Base-by-base conservation (phyloP, 1,284 basidiomycete genomes). In the Sporisorium iseilematis-ciliati region DNA sequence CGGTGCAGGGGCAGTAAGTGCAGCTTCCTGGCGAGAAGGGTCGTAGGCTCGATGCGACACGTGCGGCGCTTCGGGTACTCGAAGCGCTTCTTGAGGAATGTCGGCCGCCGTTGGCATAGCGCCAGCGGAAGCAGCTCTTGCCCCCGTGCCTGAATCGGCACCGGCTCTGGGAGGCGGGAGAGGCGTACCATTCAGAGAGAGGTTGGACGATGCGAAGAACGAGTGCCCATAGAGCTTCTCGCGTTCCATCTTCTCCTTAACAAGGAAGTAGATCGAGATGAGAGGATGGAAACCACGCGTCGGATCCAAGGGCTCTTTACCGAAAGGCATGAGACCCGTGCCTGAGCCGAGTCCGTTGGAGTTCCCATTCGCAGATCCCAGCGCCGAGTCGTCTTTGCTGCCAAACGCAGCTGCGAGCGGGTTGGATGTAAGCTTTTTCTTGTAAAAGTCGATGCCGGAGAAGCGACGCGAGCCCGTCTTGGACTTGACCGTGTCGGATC, bases 181-280 rank as follows among this genome's bases (percentile, higher is more conserved):
- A 11, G 72, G 62, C 16, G 73, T 65, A 14, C 71, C 76, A 12
- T 33, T 75, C 52, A 88, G 75, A 4, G 88, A 89, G 21, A 95
- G 86, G 80, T 95, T 93, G 1, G 95, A 97, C 58, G 91, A 93
- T 2, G 96, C 96, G 86, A 99, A 99, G 77, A 93, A 91, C 2
- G 94, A 94, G 1, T 92, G 91, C 0, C 96, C 96, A 85, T 95
- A 98, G 4, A 98, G 92, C 64, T 90, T 89, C 81, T 98, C 95
- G 55, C 96, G 89, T 82, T 98, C 95, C 85, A 95, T 89, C 88
- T 97, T 97, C 87, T 99, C 96, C 60, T 92, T 88, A 2, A 96
- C 93, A 20, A 99, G 90, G 87, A 92, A 98, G 85, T 99, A 99
- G 86, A 99, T 97, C 25, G 94, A 95, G 59, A 99, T 89, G 35